Evolutionary conservation across 1,284 basidiomycete genomes (phyloP), one percentile per base, ranked within the genome.

Genomic region (Puccinia horiana): DNA sequence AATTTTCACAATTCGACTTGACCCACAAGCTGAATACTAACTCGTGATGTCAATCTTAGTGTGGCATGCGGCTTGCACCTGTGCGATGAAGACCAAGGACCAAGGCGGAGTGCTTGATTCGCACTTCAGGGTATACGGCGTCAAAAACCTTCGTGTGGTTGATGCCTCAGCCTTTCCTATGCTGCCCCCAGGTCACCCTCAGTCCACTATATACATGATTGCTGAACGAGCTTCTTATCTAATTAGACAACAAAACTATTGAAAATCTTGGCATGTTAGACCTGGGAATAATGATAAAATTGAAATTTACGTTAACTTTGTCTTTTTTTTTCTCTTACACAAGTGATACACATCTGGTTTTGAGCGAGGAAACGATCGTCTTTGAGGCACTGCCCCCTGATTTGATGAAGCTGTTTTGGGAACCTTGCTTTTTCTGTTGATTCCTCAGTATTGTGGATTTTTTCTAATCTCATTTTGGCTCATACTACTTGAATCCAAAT

Each of bases 91-190:
- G 85, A 92, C 92, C n/a, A 89, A 90, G 70, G 89, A 90, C 83
- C 87, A 92, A 86, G 93, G 92, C 69, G 93, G 93, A 85, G 92
- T 93, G 44, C 91, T 94, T 84, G 92, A 93, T 87, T 87, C 87
- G 32, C 90, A 91, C 83, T 89, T 93, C 83, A 91, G 90, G 85
- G 93, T 94, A 73, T 92, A 90, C 86, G 92, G 92, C 77, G 91
- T 92, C 5, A 85, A 89, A 86, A 92, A 92, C 88, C 88, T 94
- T 84, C 86, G 88, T 61, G 87, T 88, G 20, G 85, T 87, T 63
- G 88, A 88, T 80, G 86, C 88, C 5, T 72, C 78, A n/a, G 63
- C 79, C 26, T 80, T 83, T 26, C 82, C 82, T 6, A 44, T 72
- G n/a, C 69, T 80, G 54, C 67, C 79, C 40, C 70, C 76, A 16